These are phyloP conservation scores for Lycium barbarum DNA, from an alignment of 257 asterid genomes.

Conservation along the genomic window DNA sequence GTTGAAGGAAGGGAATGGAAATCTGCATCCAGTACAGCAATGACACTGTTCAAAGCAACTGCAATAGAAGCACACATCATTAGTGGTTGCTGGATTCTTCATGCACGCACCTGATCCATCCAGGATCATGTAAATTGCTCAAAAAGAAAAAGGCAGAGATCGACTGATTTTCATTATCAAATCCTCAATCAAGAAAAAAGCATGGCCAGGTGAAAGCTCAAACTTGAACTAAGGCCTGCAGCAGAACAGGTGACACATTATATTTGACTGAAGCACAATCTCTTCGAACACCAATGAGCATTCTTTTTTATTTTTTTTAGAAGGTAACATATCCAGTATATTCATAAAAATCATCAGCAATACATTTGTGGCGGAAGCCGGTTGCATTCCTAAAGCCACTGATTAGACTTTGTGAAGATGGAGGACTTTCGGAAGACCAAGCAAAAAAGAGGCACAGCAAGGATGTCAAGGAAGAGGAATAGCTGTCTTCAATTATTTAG, in stretches of 20 bases:
- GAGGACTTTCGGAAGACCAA: conserved; percentile 17
- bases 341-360: neutral
- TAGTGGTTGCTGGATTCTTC: conserved; percentile 33
- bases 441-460: neutral
- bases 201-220: conserved; percentile 20
- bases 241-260: conserved; percentile 14
- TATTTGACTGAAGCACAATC: conserved; percentile 8
- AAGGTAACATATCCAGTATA: neutral
- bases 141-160: conserved; percentile 19
- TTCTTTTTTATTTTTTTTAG: neutral
- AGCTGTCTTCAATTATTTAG: neutral
- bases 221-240: neutral
- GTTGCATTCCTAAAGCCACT: neutral
- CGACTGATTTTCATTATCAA: neutral
- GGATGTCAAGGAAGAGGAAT: conserved; percentile 25
- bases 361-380: neutral
- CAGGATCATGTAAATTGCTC: neutral
- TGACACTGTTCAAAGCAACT: conserved; percentile 95
- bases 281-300: conserved; percentile 12
- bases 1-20: conserved; percentile 97
- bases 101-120: neutral
- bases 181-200: neutral
- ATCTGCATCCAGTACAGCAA: conserved; percentile 95
- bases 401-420: conserved; percentile 17
- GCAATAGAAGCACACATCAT: conserved; percentile 39